Conservation (phyloP, 1,284 basidiomycete species). For the Cystobasidium pallidum region DNA sequence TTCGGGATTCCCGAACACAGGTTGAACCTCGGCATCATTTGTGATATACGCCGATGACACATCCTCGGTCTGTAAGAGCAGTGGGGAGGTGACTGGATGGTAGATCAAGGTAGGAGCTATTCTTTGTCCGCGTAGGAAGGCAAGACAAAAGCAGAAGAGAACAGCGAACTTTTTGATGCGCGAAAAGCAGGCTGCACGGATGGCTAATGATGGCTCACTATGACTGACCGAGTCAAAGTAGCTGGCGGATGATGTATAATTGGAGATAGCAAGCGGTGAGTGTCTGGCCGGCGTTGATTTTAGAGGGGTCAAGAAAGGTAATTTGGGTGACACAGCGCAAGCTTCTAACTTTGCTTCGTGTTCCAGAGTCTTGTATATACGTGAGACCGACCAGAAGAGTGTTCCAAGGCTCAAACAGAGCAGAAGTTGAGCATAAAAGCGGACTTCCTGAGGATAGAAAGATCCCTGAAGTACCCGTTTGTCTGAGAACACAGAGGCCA, state of each 20-base stretch:
- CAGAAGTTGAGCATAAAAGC: slow-evolving; percentile 14
- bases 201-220: slow-evolving; percentile 9
- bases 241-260: slow-evolving; percentile 5
- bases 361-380: slow-evolving; percentile 9
- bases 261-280: slow-evolving; percentile 1
- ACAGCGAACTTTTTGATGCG: slow-evolving; percentile 15
- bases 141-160: slow-evolving; percentile 22
- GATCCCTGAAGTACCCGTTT: slow-evolving; percentile 22
- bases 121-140: slow-evolving; percentile 28
- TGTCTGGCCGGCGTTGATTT: background rate
- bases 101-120: slow-evolving; percentile 23
- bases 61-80: background rate
- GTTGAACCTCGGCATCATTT: background rate
- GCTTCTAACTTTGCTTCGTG: background rate
- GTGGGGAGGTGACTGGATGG: slow-evolving; percentile 37
- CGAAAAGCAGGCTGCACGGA: slow-evolving; percentile 14
- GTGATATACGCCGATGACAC: background rate
- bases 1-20: background rate
- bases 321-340: slow-evolving; percentile 28
- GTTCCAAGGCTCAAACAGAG: slow-evolving; percentile 8
- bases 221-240: slow-evolving; percentile 8
- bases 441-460: slow-evolving; percentile 21
- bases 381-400: slow-evolving; percentile 6
- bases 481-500: slow-evolving; percentile 34
- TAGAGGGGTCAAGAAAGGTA: background rate